Evolutionary conservation across 768 basidiomycete genomes (phyloP).

Genomic region (Porpolomopsis calyptriformis): DNA sequence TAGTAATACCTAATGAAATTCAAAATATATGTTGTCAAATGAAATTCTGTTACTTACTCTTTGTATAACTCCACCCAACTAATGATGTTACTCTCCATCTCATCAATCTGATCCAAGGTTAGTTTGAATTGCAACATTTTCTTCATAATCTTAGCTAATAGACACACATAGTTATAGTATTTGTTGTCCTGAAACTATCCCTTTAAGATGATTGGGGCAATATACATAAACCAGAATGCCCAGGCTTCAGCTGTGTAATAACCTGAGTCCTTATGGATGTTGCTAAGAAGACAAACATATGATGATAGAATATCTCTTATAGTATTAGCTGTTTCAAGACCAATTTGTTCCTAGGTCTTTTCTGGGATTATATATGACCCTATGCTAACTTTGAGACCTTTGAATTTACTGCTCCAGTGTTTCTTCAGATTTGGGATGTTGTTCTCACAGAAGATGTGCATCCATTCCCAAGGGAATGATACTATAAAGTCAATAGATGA

Average conservation of each 20-base stretch:
- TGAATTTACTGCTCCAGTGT: constrained; percentile 31
- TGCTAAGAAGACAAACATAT: constrained; percentile 21
- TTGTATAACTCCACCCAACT: constrained; percentile 30
- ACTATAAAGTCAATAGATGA: constrained; percentile 20
- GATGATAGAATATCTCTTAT: constrained; percentile 20
- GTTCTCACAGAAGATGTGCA: constrained; percentile 38
- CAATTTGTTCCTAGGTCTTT: constrained; percentile 26
- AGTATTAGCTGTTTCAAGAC: constrained; percentile 20
- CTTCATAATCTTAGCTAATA: constrained; percentile 26
- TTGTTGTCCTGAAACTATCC: constrained; percentile 17
- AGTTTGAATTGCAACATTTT: constrained; percentile 24
- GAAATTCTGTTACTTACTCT: constrained; percentile 16
- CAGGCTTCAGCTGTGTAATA: constrained; percentile 27
- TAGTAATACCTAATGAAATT: constrained; percentile 20
- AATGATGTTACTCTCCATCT: constrained; percentile 18
- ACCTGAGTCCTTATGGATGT: constrained; percentile 16
- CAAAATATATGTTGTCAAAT: not conserved
- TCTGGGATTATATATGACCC: constrained; percentile 19
- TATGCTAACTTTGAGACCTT: constrained; percentile 22
- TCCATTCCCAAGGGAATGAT: constrained; percentile 31
- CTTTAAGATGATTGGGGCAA: constrained; percentile 27
- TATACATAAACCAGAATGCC: constrained; percentile 28
- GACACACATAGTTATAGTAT: constrained; percentile 29
- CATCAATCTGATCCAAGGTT: constrained; percentile 16
- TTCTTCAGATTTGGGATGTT: constrained; percentile 25